These are phyloP conservation scores for Clarireedia sp. DNA, from an alignment of 2,329 filamentous ascomycete genomes.

Conservation along the genomic window DNA sequence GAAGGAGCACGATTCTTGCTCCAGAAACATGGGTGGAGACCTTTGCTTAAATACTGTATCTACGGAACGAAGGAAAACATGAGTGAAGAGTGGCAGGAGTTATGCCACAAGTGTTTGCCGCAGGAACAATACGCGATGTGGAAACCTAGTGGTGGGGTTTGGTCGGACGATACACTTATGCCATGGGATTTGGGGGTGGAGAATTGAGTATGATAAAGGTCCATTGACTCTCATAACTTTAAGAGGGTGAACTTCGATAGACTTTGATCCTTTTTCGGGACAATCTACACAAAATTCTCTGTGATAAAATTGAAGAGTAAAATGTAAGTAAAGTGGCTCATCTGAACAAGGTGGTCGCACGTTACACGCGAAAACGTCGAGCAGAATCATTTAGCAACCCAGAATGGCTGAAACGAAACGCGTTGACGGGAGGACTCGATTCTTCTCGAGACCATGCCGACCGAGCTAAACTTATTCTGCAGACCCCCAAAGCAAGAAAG, in stretches of 20 bases:
- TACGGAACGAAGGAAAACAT: background rate
- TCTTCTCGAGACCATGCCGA: no score
- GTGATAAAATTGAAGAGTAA: no score
- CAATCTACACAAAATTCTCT: background rate
- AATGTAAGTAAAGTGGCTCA: no score
- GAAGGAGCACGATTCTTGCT: background rate
- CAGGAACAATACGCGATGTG: constrained; percentile 2
- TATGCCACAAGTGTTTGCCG: background rate
- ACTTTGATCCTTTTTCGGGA: background rate
- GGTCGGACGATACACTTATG: background rate
- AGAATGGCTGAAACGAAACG: no score
- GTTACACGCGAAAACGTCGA: no score
- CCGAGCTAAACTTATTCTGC: no score
- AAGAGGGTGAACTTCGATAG: background rate
- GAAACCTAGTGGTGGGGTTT: background rate
- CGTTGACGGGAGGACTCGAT: no score
- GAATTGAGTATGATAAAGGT: background rate
- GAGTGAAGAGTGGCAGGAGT: background rate
- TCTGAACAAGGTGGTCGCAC: no score
- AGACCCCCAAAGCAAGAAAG: no score
- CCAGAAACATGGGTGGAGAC: background rate
- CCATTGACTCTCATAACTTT: background rate
- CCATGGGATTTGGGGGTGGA: background rate
- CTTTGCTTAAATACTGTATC: background rate
- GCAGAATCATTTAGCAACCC: no score